Base-by-base conservation (phyloP, 164 flowering plant genomes). In the Cinnamomum chago region DNA sequence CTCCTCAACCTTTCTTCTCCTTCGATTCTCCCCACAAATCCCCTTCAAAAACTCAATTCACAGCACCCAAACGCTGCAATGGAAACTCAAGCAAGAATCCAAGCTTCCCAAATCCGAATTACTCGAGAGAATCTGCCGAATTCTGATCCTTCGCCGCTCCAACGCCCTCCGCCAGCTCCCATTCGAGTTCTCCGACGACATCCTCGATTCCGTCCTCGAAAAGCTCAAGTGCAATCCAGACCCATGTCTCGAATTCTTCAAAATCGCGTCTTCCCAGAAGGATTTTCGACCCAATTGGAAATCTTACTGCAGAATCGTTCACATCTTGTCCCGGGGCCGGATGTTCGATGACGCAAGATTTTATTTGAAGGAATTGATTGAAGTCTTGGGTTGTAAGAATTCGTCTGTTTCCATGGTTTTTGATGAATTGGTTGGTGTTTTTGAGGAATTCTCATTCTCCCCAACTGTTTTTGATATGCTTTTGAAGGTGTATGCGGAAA, bases 381-480 rank as follows among this genome's bases (percentile, higher is more conserved):
- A 67, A 64, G 74, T 87, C 10, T 72, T 76, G 47, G 78, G 71
- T 79, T 68, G 73, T 1, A 78, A 40, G 25, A 14, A 72, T 28
- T 33, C 71, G 73, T 75, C 74, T 0, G 77, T 82, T 58, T 75
- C 72, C 58, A 58, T 80, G 10, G 80, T 91, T 73, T 92, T 86
- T 77, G 82, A 80, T 73, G 92, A 89, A 77, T 81, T 95, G 50
- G 89, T 85, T 27, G 20, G 73, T 70, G 92, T 90, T 78, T 91
- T 81, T 78, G 79, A 76, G 71, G 97, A 95, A 23, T 92, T 90
- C 66, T 50, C 76, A 20, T 93, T 93, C 75, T 86, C 92, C 0
- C 90, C 88, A 0, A 77, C 81, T 20, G 97, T 95, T 70, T 95
- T 95, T 68, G 98, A 95, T 78, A 93, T 95, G 94, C 73, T 92